A percentile compares a stretch with the other conserved stretches of the same genome.
These are phyloP conservation scores for Colletotrichum acutatum DNA, from an alignment of 2,329 filamentous ascomycete genomes.

Conservation along the genomic window DNA sequence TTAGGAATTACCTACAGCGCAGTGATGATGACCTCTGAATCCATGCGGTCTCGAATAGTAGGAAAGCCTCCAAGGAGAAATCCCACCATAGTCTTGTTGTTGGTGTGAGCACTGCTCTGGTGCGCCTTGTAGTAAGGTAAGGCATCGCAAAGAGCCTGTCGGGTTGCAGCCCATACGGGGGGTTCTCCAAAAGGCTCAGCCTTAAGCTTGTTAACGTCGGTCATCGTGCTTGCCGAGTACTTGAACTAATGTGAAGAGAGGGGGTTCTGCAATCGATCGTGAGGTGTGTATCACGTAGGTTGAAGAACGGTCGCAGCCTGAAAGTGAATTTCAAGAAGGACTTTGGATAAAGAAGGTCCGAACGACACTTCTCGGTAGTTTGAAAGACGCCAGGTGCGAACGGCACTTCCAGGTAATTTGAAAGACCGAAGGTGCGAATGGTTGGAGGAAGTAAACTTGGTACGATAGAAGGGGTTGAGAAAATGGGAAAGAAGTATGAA, in stretches of 20 bases:
- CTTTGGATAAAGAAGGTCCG: background rate
- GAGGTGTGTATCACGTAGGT: background rate
- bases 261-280: background rate
- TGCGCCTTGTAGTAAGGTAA: conserved; percentile 71
- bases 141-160: conserved; percentile 72
- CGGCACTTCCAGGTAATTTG: background rate
- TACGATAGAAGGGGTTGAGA: background rate
- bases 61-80: conserved; percentile 69
- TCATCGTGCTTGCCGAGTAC: background rate
- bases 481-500: background rate
- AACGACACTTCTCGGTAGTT: background rate
- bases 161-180: conserved; percentile 64
- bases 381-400: too few relatives aligned
- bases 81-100: conserved; percentile 59
- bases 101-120: conserved; percentile 68
- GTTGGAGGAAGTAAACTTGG: background rate
- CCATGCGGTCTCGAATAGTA: conserved; percentile 67
- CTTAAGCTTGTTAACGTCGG: background rate
- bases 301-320: background rate
- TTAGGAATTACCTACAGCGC: conserved; percentile 59
- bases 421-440: background rate
- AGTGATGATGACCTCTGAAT: conserved; percentile 71
- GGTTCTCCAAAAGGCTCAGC: background rate
- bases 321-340: background rate
- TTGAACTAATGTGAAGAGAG: background rate